Conservation (phyloP, 495 filamentous ascomycete species). For the Cladorrhinum samala region DNA sequence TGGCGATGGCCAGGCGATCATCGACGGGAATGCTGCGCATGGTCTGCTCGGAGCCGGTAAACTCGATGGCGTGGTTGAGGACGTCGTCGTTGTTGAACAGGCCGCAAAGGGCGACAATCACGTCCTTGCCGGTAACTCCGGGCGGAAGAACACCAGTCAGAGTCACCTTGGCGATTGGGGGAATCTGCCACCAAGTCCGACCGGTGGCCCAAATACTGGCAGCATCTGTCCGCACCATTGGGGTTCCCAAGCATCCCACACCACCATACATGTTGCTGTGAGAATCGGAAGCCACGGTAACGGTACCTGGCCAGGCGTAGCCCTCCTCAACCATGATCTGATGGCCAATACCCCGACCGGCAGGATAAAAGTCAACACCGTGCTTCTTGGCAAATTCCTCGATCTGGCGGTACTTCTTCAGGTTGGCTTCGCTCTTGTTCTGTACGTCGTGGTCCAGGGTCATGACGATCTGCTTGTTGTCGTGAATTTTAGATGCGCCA, state of each 20-base stretch:
- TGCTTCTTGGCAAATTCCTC: constrained; percentile 80
- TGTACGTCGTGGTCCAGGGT: constrained; percentile 93
- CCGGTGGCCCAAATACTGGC: constrained; percentile 83
- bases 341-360: constrained; percentile 56
- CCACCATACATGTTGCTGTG: constrained; percentile 94
- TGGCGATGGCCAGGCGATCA: constrained; percentile 75
- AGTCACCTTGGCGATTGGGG: constrained; percentile 74
- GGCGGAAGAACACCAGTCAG: constrained; percentile 66
- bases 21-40: constrained; percentile 70
- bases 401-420: constrained; percentile 80
- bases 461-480: constrained; percentile 75
- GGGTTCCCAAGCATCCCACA: constrained; percentile 65
- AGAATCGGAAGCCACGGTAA: constrained; percentile 75
- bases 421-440: constrained; percentile 74
- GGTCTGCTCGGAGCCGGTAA: constrained; percentile 73
- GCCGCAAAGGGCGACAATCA: constrained; percentile 85
- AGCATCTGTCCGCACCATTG: constrained; percentile 82
- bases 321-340: constrained; percentile 38
- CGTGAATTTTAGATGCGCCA: constrained; percentile 68
- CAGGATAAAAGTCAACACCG: constrained; percentile 77
- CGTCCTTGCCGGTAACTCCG: constrained; percentile 92
- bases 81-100: constrained; percentile 88
- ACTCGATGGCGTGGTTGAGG: constrained; percentile 89
- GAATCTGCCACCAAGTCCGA: constrained; percentile 84
- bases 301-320: constrained; percentile 68